Evolutionary conservation across 345 rosid genomes (phyloP).

Genomic region (Salix viminalis): DNA sequence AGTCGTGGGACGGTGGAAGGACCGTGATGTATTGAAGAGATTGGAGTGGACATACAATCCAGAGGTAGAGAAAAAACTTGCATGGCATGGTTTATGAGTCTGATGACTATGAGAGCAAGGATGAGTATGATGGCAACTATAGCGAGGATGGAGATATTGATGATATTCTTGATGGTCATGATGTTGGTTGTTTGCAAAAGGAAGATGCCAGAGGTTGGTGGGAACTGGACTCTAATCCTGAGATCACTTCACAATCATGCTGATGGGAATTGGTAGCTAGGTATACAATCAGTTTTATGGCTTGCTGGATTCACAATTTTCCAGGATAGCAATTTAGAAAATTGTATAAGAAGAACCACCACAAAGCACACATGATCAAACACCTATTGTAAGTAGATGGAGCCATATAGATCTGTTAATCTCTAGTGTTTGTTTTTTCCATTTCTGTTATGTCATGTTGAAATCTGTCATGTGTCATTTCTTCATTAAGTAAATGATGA

Average conservation of each 20-base stretch:
- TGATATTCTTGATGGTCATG: conserved; percentile 20
- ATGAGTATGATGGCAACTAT: conserved; percentile 18
- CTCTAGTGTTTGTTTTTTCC: too few species aligned
- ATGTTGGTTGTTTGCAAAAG: conserved; percentile 16
- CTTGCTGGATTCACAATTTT: too few species aligned
- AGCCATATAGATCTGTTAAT: too few species aligned
- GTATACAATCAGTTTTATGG: too few species aligned
- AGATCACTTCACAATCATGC: neutral
- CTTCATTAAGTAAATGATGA: too few species aligned
- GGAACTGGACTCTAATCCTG: conserved; percentile 53
- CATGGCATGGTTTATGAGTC: neutral
- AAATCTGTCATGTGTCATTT: too few species aligned
- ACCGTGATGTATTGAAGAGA: conserved; percentile 58
- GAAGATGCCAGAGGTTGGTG: conserved; percentile 55
- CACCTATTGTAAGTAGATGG: too few species aligned
- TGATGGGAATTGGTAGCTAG: too few species aligned
- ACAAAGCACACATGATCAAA: too few species aligned
- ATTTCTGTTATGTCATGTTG: too few species aligned
- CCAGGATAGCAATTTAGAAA: too few species aligned
- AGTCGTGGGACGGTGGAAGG: conserved; percentile 68
- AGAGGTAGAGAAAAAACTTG: conserved; percentile 9
- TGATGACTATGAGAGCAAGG: neutral
- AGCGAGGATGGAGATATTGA: conserved; percentile 18
- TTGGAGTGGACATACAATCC: conserved; percentile 80
- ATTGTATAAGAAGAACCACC: too few species aligned